Evolutionary conservation across 177 flowering plant genomes (phyloP), one percentile per base, ranked within the genome.

Genomic region (Vitis hybrid): DNA sequence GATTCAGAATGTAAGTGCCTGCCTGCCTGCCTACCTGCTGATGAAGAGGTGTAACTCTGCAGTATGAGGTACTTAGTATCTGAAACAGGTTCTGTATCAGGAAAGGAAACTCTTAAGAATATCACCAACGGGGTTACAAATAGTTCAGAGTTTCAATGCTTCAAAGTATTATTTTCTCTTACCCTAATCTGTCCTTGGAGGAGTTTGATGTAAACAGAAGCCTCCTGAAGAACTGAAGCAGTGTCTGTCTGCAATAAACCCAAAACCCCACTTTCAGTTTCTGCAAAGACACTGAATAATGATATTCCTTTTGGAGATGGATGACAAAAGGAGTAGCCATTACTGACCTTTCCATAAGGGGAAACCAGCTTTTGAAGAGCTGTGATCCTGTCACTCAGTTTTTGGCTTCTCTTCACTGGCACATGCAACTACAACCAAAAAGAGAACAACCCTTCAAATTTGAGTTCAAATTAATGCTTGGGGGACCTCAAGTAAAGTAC

Each of bases 151-250:
- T 16, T 40, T 40, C 46, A 5, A 57, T 15, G 60, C 11, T 57
- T n/a, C 9, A 14, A 57, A 57, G 21, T n/a, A 11, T 0, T 12
- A 48, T 21, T 46, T 55, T 24, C 12, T 30, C 48, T 48, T 76
- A 87, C 96, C 87, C 81, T 74, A 66, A 91, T 85, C 67, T 87
- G 86, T 50, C 83, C 81, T 19, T 87, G 92, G 64, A 87, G 86
- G 13, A 81, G 79, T 70, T 82, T 85, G 78, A 91, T 89, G 24
- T 78, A 74, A 67, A 81, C 70, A 35, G 79, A 74, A 51, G 97
- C 87, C 67, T 89, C 91, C 69, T 89, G 87, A 72, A 91, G 92
- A 60, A 91, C 94, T 27, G 94, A 86, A 72, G 97, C 91, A 12
- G 91, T 89, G 66, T 89, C 90, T 30, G 92, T 87, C 97, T 91